A percentile compares a stretch with the other conserved stretches of the same genome.
These are phyloP conservation scores for Nicotiana attenuata DNA, from an alignment of 257 asterid genomes.

Conservation along the genomic window DNA sequence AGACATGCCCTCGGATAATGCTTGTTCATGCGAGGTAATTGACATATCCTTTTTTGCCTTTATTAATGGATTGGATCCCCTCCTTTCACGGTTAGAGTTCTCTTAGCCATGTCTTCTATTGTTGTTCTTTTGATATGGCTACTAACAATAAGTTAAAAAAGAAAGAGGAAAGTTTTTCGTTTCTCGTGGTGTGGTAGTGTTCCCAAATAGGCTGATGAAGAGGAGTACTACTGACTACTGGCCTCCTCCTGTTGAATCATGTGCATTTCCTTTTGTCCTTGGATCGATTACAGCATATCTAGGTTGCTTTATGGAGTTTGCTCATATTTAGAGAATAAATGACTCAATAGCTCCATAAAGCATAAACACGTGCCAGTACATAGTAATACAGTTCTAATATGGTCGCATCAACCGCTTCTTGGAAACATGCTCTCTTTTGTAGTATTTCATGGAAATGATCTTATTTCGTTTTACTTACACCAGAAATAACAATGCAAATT, in stretches of 20 bases:
- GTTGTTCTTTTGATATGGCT: neutral
- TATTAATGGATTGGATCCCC: neutral
- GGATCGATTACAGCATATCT: neutral
- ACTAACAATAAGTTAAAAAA: neutral
- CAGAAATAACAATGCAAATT: neutral
- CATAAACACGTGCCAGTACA: neutral
- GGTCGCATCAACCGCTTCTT: neutral
- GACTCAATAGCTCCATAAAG: neutral
- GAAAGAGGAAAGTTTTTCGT: constrained; percentile 2
- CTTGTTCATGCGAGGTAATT: neutral
- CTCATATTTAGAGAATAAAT: neutral
- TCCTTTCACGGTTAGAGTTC: neutral
- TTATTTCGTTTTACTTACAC: neutral
- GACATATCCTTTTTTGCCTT: neutral
- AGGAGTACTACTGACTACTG: neutral
- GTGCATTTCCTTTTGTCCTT: neutral
- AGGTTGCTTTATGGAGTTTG: neutral
- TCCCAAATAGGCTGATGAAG: neutral
- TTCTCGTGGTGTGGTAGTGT: neutral
- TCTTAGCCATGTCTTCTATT: neutral
- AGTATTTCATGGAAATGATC: neutral
- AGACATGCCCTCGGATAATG: neutral
- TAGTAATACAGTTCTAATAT: neutral
- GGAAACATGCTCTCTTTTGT: constrained; percentile 1
- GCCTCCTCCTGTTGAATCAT: neutral